These are phyloP conservation scores for Trebouxia gelatinosa DNA, from an alignment of 163 green algal species.

Conservation along the genomic window DNA sequence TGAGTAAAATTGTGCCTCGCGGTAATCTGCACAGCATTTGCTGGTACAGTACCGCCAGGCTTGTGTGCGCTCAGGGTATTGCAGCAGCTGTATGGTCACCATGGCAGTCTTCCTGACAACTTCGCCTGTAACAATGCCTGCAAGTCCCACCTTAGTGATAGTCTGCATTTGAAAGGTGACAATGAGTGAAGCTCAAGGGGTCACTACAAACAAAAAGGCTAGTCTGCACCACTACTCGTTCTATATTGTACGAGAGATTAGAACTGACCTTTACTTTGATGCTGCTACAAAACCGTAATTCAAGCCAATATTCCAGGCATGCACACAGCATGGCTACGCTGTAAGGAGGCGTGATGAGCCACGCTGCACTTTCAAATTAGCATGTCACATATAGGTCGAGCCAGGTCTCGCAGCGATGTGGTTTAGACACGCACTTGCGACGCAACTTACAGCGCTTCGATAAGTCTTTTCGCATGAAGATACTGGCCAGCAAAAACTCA, in stretches of 20 bases:
- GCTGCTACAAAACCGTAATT: conserved; percentile 41
- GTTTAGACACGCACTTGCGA: not conserved
- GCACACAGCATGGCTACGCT: conserved; percentile 62
- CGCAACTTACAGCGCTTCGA: conserved; percentile 52
- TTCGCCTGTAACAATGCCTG: conserved; percentile 62
- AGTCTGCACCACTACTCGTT: no score
- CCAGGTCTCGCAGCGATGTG: no score
- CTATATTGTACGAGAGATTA: no score
- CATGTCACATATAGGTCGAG: no score
- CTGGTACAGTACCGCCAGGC: not conserved
- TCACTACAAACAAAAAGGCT: not conserved
- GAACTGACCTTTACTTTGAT: conserved; percentile 45
- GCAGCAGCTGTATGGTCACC: conserved; percentile 39
- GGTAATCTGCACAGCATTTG: conserved; percentile 52
- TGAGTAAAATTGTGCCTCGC: conserved; percentile 77
- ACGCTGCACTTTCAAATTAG: conserved; percentile 64
- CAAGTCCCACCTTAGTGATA: conserved; percentile 43
- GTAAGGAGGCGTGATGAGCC: conserved; percentile 71
- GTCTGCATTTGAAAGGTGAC: not conserved
- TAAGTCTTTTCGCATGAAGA: conserved; percentile 57
- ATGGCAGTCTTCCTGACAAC: conserved; percentile 71
- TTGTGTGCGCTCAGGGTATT: not conserved
- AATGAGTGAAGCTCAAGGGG: not conserved
- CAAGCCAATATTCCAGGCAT: conserved; percentile 57
- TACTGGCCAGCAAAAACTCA: conserved; percentile 62